phyloP scores from a whole-genome alignment of 2,329 filamentous ascomycete genomes.

The Beauveria brongniartii region DNA sequence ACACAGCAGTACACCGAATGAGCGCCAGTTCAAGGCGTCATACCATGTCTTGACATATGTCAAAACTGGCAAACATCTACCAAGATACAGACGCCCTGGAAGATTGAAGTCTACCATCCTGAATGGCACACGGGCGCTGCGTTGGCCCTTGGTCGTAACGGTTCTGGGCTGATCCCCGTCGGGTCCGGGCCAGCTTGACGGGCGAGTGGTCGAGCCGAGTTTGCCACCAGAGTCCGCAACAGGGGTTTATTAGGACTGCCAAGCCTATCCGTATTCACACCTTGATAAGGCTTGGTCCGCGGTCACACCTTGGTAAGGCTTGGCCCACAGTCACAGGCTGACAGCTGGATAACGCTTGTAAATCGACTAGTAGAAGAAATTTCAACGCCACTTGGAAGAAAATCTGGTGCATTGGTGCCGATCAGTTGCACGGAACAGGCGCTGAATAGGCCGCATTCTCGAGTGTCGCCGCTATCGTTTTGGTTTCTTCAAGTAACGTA shows the following conservation, averaged over 20 bases:
- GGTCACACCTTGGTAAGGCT: too few species aligned
- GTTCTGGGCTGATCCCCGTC: not conserved
- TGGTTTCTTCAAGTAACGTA: not conserved
- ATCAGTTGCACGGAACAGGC: not conserved
- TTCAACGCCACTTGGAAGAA: not conserved
- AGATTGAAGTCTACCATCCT: not conserved
- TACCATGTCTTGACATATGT: not conserved
- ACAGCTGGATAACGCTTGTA: not conserved
- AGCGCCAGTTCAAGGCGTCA: not conserved
- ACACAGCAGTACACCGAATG: too few species aligned
- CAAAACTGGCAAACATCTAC: not conserved
- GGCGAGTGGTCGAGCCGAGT: not conserved
- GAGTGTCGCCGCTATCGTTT: not conserved
- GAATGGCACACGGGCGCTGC: not conserved
- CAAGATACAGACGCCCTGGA: not conserved
- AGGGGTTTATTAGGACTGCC: not conserved
- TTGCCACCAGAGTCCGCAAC: not conserved
- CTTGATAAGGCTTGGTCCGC: too few species aligned
- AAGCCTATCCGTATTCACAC: too few species aligned
- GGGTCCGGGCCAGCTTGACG: not conserved
- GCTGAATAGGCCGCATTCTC: not conserved
- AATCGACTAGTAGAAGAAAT: not conserved
- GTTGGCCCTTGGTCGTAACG: not conserved
- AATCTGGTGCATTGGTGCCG: not conserved
- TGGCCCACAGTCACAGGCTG: too few species aligned